phyloP scores from a whole-genome alignment of 1,284 basidiomycete genomes.

The Takashimella koratensis region DNA sequence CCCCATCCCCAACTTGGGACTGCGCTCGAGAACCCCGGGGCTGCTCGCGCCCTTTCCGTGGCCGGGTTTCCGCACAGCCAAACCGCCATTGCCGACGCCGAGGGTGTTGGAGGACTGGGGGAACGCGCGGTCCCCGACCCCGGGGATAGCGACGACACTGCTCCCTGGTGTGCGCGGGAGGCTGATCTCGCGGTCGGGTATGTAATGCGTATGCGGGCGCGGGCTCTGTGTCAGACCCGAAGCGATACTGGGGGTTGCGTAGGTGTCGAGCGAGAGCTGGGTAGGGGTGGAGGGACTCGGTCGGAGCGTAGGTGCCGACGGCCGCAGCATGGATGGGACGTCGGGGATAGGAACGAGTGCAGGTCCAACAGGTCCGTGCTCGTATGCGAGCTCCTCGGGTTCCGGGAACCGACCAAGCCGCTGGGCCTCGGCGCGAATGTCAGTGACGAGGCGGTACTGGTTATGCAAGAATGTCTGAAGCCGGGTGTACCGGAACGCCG shows the following conservation, averaged over 20 bases:
- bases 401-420: conserved; percentile 35
- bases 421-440: conserved; percentile 36
- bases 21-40: conserved; percentile 21
- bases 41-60: conserved; percentile 41
- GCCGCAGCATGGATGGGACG: conserved; percentile 16
- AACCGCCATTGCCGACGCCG: neutral
- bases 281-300: conserved; percentile 43
- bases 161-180: neutral
- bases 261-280: neutral
- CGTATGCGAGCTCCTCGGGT: conserved; percentile 28
- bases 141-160: neutral
- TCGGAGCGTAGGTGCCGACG: conserved; percentile 21
- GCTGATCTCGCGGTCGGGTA: conserved; percentile 26
- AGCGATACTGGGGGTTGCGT: neutral
- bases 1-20: conserved; percentile 8
- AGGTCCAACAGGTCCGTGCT: conserved; percentile 15
- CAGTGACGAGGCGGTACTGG: conserved; percentile 50
- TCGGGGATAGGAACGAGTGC: conserved; percentile 32
- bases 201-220: conserved; percentile 39
- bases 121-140: conserved; percentile 20
- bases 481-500: conserved; percentile 53
- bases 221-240: conserved; percentile 4
- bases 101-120: conserved; percentile 9
- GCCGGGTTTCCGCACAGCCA: conserved; percentile 18
- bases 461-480: conserved; percentile 53